A percentile compares a stretch with the other conserved stretches of the same genome.
Evolutionary conservation across 176 grass and related monocot genomes (phyloP).

Genomic region (Bolboschoenus planiculmis): DNA sequence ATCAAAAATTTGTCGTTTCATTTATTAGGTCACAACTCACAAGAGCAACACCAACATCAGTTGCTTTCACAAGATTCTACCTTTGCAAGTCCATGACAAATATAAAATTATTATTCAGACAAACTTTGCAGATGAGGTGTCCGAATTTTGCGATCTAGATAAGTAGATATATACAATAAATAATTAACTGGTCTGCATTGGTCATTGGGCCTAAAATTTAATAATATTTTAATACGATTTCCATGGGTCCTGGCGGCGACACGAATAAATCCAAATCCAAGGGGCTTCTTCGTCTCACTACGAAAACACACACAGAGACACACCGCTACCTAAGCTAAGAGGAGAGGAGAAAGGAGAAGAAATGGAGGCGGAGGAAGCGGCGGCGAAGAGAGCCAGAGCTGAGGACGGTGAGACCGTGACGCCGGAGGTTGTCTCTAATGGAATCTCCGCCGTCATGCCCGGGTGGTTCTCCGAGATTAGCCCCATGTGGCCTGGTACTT

Average conservation of each 20-base stretch:
- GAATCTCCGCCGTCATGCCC: slow-evolving; percentile 80
- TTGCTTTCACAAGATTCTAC: no score
- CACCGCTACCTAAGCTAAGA: not conserved
- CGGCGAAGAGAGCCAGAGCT: slow-evolving; percentile 31
- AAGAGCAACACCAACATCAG: no score
- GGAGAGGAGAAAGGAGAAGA: not conserved
- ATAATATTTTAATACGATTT: not conserved
- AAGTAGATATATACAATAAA: not conserved
- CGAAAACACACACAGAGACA: not conserved
- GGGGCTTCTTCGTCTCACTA: no score
- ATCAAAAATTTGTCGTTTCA: no score
- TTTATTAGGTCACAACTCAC: no score
- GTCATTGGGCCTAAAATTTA: not conserved
- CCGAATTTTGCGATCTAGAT: not conserved
- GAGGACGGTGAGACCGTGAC: slow-evolving; percentile 26
- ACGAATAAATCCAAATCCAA: not conserved
- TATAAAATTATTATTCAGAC: not conserved
- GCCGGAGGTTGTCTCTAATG: slow-evolving; percentile 23
- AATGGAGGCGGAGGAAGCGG: slow-evolving; percentile 14
- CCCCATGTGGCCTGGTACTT: slow-evolving; percentile 87
- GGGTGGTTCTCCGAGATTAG: slow-evolving; percentile 99
- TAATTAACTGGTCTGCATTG: not conserved
- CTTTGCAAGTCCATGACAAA: no score
- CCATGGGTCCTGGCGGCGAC: not conserved
- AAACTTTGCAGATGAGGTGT: not conserved